Conservation (phyloP, 1,284 basidiomycete species). For the Cutaneotrichosporon cyanovorans region DNA sequence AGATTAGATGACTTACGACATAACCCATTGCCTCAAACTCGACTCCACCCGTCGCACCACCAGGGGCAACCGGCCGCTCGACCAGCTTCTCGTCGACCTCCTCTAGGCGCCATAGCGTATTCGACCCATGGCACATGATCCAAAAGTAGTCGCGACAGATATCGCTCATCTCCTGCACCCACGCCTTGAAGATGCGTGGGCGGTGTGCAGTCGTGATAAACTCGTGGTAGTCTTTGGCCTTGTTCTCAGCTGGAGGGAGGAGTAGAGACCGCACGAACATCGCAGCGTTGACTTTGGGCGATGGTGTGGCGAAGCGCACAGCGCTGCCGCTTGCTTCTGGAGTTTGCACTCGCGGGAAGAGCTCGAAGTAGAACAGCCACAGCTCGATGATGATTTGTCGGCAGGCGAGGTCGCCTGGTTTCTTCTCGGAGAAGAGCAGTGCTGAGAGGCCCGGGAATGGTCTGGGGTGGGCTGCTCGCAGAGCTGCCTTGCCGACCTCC, state of each 20-base stretch:
- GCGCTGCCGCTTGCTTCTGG: too few species aligned
- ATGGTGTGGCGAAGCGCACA: conserved; percentile 23
- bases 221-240: conserved; percentile 53
- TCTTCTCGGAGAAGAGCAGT: conserved; percentile 91
- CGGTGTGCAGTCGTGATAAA: conserved; percentile 80
- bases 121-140: conserved; percentile 92
- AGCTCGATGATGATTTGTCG: conserved; percentile 86
- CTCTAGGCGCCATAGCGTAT: conserved; percentile 74
- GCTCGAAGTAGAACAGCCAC: conserved; percentile 69
- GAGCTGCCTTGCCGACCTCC: conserved; percentile 54
- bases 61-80: conserved; percentile 86
- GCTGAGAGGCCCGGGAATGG: conserved; percentile 76
- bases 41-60: conserved; percentile 96
- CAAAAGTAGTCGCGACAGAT: conserved; percentile 95
- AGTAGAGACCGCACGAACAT: conserved; percentile 37
- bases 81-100: conserved; percentile 76
- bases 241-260: conserved; percentile 35
- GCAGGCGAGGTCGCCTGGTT: conserved; percentile 83
- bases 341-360: conserved; percentile 50
- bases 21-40: conserved; percentile 97
- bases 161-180: conserved; percentile 79
- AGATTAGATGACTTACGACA: conserved; percentile 54
- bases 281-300: conserved; percentile 13
- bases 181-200: conserved; percentile 81
- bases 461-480: conserved; percentile 71